Percentiles rank a stretch among this genome's conserved stretches.
phyloP scores from a whole-genome alignment of 2,329 filamentous ascomycete genomes.

The Pezicula neosporulosa region DNA sequence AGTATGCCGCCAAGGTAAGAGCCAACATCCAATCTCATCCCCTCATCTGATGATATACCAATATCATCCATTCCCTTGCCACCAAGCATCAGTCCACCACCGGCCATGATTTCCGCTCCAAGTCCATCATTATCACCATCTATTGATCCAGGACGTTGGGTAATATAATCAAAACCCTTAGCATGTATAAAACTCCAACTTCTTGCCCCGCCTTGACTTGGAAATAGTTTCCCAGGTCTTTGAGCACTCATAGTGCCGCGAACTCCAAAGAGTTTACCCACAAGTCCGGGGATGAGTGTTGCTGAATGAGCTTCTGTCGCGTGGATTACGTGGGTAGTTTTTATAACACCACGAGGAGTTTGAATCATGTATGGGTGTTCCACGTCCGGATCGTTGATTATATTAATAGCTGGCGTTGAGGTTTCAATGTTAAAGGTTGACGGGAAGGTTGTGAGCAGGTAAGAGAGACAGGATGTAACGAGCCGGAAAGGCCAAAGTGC shows the following conservation, averaged over 20 bases:
- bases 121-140: conserved; percentile 14
- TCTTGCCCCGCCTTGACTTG: conserved; percentile 30
- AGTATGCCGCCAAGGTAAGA: conserved; percentile 39
- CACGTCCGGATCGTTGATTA: conserved; percentile 14
- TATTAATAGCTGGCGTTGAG: conserved; percentile 31
- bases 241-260: conserved; percentile 50
- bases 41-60: conserved; percentile 43
- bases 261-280: conserved; percentile 40
- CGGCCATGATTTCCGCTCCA: conserved; percentile 47
- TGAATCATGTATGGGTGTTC: conserved; percentile 37
- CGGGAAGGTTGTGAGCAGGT: conserved; percentile 32
- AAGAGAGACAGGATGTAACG: conserved; percentile 41
- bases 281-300: conserved; percentile 47
- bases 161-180: conserved; percentile 65
- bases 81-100: conserved; percentile 34
- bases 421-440: conserved; percentile 34
- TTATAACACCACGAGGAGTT: conserved; percentile 42
- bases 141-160: conserved; percentile 38
- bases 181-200: conserved; percentile 58
- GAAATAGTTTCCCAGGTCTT: conserved; percentile 32
- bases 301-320: conserved; percentile 53
- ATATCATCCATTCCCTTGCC: conserved; percentile 41
- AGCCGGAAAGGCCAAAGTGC: conserved; percentile 50
- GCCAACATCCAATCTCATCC: conserved; percentile 34
- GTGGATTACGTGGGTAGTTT: conserved; percentile 49